These are phyloP conservation scores for Yamadazyma dushanensis DNA, from an alignment of 1,139 yeast species.

Conservation along the genomic window DNA sequence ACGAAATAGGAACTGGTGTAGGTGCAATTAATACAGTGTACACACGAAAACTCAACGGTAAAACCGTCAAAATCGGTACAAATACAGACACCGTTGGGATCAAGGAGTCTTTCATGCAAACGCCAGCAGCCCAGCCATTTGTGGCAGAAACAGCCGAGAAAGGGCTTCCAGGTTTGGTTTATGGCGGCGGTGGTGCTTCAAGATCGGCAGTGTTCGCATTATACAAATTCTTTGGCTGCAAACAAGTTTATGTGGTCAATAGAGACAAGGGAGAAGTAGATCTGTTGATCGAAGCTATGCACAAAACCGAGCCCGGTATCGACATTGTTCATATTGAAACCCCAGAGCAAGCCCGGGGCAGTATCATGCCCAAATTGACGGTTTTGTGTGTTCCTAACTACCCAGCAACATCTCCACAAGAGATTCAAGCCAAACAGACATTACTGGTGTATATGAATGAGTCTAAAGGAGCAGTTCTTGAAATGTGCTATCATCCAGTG, in stretches of 20 bases:
- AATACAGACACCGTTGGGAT: slow-evolving; percentile 33
- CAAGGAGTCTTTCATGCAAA: slow-evolving; percentile 23
- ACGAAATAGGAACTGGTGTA: slow-evolving; percentile 24
- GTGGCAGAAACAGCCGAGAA: slow-evolving; percentile 3
- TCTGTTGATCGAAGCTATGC: slow-evolving; percentile 19
- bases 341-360: slow-evolving; percentile 21
- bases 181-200: slow-evolving; percentile 36
- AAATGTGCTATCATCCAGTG: slow-evolving; percentile 33
- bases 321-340: slow-evolving; percentile 22
- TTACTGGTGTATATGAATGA: slow-evolving; percentile 23
- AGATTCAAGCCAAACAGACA: slow-evolving; percentile 23
- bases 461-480: slow-evolving; percentile 26
- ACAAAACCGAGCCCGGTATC: slow-evolving; percentile 20
- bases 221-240: slow-evolving; percentile 22
- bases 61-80: slow-evolving; percentile 21
- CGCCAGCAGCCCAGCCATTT: slow-evolving; percentile 12
- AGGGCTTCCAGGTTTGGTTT: slow-evolving; percentile 26
- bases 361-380: slow-evolving; percentile 19
- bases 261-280: slow-evolving; percentile 25
- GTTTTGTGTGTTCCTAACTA: slow-evolving; percentile 31
- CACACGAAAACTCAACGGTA: slow-evolving; percentile 17
- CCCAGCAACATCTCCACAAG: slow-evolving; percentile 21
- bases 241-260: slow-evolving; percentile 25
- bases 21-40: slow-evolving; percentile 33
- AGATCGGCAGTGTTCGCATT: slow-evolving; percentile 31